phyloP scores from a whole-genome alignment of 805 yeast species.

The Nematodospora valgi region DNA sequence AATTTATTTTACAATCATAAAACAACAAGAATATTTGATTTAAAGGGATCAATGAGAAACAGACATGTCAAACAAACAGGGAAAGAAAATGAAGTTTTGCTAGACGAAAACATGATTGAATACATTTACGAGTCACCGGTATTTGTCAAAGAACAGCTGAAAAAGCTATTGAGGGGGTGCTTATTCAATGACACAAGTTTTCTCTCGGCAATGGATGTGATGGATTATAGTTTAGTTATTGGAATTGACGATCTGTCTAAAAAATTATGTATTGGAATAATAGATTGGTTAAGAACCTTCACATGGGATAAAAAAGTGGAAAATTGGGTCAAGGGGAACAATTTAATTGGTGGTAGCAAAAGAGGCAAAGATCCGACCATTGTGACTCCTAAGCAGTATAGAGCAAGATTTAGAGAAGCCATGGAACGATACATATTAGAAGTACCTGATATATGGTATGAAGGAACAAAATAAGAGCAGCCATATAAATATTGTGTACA shows the following conservation, averaged over 20 bases:
- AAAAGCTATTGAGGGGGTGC: constrained; percentile 79
- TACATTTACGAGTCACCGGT: constrained; percentile 94
- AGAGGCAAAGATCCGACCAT: constrained; percentile 94
- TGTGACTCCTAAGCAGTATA: constrained; percentile 93
- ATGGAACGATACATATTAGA: constrained; percentile 93
- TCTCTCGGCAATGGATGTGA: constrained; percentile 93
- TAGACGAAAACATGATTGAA: constrained; percentile 98
- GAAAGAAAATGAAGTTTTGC: constrained; percentile 84
- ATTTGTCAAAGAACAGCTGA: constrained; percentile 89
- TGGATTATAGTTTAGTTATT: constrained; percentile 95
- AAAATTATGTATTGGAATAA: constrained; percentile 84
- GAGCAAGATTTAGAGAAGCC: constrained; percentile 91
- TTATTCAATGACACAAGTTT: constrained; percentile 94
- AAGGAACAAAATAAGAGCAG: constrained; percentile 24
- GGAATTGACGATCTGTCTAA: constrained; percentile 73
- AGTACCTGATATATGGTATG: constrained; percentile 79
- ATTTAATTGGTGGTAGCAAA: constrained; percentile 72
- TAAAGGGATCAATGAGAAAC: constrained; percentile 97
- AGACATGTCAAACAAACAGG: constrained; percentile 97
- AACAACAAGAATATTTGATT: constrained; percentile 83
- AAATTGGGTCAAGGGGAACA: constrained; percentile 95
- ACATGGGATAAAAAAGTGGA: constrained; percentile 99
- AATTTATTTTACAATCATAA: constrained; percentile 83
- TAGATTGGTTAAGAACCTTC: constrained; percentile 89
- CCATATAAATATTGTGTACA: too few relatives aligned